A percentile compares a stretch with the other conserved stretches of the same genome.
phyloP scores from a whole-genome alignment of 805 yeast species.

The Candida vartiovaarae region DNA sequence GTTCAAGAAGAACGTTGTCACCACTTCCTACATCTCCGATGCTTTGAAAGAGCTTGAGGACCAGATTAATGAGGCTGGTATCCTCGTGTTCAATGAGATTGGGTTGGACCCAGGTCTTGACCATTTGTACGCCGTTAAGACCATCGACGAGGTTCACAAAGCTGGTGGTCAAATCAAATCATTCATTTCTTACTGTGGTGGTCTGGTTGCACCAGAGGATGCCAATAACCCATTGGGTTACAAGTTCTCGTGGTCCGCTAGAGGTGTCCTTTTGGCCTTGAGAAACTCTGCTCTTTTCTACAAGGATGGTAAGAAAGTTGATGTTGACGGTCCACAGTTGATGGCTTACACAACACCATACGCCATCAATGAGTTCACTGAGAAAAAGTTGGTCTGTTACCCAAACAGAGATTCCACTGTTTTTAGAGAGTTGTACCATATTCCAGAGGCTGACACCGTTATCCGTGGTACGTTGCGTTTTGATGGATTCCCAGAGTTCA shows the following conservation, averaged over 20 bases:
- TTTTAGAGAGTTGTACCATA: slow-evolving; percentile 83
- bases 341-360: slow-evolving; percentile 95
- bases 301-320: slow-evolving; percentile 76
- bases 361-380: slow-evolving; percentile 89
- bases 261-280: slow-evolving; percentile 94
- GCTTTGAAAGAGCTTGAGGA: slow-evolving; percentile 82
- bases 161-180: slow-evolving; percentile 89
- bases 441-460: slow-evolving; percentile 96
- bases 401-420: slow-evolving; percentile 98
- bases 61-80: slow-evolving; percentile 88
- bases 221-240: slow-evolving; percentile 98
- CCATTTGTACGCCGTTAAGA: slow-evolving; percentile 96
- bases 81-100: slow-evolving; percentile 96
- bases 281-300: slow-evolving; percentile 90
- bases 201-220: slow-evolving; percentile 95
- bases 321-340: slow-evolving; percentile 79
- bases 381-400: slow-evolving; percentile 64
- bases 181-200: slow-evolving; percentile 97
- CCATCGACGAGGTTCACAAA: slow-evolving; percentile 92
- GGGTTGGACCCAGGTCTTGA: slow-evolving; percentile 99
- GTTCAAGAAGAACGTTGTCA: slow-evolving; percentile 80
- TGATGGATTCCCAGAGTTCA: slow-evolving; percentile 98
- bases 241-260: slow-evolving; percentile 98
- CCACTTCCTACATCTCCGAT: slow-evolving; percentile 95
- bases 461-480: slow-evolving; percentile 95